phyloP scores from a whole-genome alignment of 2,329 filamentous ascomycete species.

The Cladophialophora psammophila region DNA sequence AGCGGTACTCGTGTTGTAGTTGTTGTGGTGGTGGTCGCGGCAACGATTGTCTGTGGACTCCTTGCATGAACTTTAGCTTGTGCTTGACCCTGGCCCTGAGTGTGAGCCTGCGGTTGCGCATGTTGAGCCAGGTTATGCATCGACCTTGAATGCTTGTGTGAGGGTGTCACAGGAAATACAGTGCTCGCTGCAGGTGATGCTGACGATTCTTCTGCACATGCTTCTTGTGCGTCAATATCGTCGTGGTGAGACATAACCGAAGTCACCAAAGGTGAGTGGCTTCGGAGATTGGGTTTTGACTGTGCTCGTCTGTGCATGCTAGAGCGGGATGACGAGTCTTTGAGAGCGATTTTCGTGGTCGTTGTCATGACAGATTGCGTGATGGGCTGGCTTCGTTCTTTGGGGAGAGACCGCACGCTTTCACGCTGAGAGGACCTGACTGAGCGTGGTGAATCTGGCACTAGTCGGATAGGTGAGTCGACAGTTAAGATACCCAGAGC shows the following conservation, averaged over 20 bases:
- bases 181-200: conserved; percentile 38
- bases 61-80: conserved; percentile 9
- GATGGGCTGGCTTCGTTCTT: conserved; percentile 12
- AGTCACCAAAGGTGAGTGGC: conserved; percentile 31
- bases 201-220: conserved; percentile 28
- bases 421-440: conserved; percentile 18
- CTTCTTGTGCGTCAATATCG: neutral
- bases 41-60: conserved; percentile 18
- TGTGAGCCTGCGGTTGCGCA: conserved; percentile 12
- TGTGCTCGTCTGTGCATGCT: conserved; percentile 34
- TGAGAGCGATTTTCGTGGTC: conserved; percentile 35
- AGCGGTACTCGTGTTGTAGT: conserved; percentile 40
- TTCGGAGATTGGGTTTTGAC: conserved; percentile 34
- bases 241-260: conserved; percentile 25
- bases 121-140: conserved; percentile 28
- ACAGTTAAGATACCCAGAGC: conserved; percentile 38
- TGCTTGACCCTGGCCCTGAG: neutral
- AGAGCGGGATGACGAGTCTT: conserved; percentile 29
- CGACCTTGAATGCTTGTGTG: conserved; percentile 34
- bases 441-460: conserved; percentile 38
- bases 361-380: conserved; percentile 26
- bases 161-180: conserved; percentile 38
- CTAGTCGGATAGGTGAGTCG: conserved; percentile 38
- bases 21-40: conserved; percentile 29
- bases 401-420: conserved; percentile 1